Conservation (phyloP, 148 eudicot genomes). For the Gaultheria prostrata region DNA sequence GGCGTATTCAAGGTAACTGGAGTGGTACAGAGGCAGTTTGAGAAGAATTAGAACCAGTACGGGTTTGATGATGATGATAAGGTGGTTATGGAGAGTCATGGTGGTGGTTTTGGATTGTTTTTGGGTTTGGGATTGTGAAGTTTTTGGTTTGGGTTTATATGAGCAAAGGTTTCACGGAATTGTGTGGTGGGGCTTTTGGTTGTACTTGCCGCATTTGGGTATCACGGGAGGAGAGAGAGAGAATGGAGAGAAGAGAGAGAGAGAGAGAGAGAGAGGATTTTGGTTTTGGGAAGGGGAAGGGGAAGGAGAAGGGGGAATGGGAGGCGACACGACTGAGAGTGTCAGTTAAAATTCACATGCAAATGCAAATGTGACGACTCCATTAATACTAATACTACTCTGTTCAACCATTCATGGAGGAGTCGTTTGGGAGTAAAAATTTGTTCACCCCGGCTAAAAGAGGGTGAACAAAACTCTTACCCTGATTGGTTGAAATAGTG, state of each 20-base stretch:
- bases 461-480: too few relatives aligned
- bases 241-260: neutral
- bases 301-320: neutral
- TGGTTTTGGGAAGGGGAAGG: neutral
- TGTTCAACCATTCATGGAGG: neutral
- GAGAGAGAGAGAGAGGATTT: neutral
- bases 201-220: neutral
- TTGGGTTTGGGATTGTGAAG: neutral
- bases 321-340: neutral
- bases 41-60: constrained; percentile 9
- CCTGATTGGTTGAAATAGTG: too few relatives aligned
- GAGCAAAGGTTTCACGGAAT: neutral
- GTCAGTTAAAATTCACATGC: constrained; percentile 2
- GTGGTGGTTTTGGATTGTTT: neutral
- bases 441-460: too few relatives aligned
- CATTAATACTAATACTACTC: neutral
- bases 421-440: neutral
- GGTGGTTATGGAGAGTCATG: neutral
- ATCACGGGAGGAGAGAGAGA: neutral
- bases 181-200: neutral
- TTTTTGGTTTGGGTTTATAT: neutral
- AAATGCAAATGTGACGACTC: neutral
- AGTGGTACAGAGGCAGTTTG: neutral
- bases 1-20: constrained; percentile 47
- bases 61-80: neutral